phyloP scores from a whole-genome alignment of 1,284 basidiomycete genomes.

The Ustilago tritici region DNA sequence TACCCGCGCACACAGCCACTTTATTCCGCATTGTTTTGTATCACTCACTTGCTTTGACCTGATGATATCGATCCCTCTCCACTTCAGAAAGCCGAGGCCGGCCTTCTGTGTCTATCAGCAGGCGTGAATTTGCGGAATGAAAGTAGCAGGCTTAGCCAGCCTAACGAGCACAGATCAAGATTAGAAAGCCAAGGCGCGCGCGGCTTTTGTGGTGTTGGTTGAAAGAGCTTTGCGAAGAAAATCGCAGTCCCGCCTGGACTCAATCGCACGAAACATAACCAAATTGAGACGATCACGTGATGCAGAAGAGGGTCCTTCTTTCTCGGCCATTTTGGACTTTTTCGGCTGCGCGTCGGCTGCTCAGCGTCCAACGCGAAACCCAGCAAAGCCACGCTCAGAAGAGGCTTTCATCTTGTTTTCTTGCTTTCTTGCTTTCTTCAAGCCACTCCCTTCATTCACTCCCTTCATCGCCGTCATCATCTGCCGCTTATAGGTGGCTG shows the following conservation, averaged over 20 bases:
- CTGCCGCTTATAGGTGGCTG: neutral
- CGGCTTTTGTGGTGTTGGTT: too few relatives aligned
- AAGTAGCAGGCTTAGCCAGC: too few relatives aligned
- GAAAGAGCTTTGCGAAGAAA: neutral
- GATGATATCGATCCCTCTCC: too few relatives aligned
- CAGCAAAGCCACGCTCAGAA: neutral
- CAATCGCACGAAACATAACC: too few relatives aligned
- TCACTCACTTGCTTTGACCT: neutral
- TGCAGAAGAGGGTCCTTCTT: constrained; percentile 1
- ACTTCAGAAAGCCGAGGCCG: too few relatives aligned
- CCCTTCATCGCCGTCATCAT: neutral
- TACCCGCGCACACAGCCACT: constrained; percentile 10
- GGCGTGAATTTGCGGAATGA: too few relatives aligned
- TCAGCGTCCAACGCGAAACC: constrained; percentile 10
- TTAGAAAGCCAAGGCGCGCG: too few relatives aligned
- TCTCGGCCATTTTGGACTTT: neutral
- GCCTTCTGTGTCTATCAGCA: neutral
- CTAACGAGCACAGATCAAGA: too few relatives aligned
- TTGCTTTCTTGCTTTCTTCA: neutral
- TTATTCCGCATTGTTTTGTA: neutral
- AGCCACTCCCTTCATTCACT: neutral
- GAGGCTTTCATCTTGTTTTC: neutral
- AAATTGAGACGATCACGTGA: too few relatives aligned
- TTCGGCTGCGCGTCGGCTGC: constrained; percentile 7
- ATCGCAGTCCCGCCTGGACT: too few relatives aligned